Conservation (phyloP, 192 early-diverging fungal species). For the Coemansia sp. region DNA sequence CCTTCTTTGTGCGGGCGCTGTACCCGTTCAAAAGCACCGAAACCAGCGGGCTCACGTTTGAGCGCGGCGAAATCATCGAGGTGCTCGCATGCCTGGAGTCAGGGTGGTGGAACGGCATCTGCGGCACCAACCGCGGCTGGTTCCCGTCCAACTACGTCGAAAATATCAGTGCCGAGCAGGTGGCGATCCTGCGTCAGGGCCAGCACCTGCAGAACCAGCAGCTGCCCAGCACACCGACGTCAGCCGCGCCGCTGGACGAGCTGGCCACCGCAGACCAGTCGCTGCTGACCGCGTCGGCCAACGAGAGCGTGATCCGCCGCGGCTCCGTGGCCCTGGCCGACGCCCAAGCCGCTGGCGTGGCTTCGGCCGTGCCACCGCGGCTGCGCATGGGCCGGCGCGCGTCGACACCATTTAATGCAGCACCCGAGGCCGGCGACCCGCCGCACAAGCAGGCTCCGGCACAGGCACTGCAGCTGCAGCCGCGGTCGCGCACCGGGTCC, state of each 20-base stretch:
- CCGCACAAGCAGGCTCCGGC: background rate
- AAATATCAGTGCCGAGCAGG: conserved; percentile 59
- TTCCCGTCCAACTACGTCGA: conserved; percentile 87
- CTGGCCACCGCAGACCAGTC: conserved; percentile 32
- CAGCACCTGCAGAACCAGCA: conserved; percentile 25
- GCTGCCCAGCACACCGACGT: conserved; percentile 15
- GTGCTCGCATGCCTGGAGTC: conserved; percentile 86
- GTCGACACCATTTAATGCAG: conserved; percentile 33
- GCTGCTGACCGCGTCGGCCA: conserved; percentile 42
- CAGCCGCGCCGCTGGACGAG: conserved; percentile 9
- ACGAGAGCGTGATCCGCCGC: conserved; percentile 58
- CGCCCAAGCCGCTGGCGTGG: conserved; percentile 48
- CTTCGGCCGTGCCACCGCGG: conserved; percentile 57
- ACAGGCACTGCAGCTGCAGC: conserved; percentile 4
- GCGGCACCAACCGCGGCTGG: conserved; percentile 79
- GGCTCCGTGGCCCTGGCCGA: conserved; percentile 54
- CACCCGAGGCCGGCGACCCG: background rate
- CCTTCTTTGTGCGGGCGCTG: conserved; percentile 68
- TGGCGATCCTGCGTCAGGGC: conserved; percentile 46
- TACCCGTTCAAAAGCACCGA: conserved; percentile 86
- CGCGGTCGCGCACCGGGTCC: conserved; percentile 22
- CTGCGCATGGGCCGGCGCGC: conserved; percentile 48
- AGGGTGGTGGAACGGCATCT: conserved; percentile 97
- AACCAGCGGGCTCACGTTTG: conserved; percentile 76
- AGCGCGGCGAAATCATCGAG: conserved; percentile 83